Base-by-base conservation (phyloP, 805 yeast genomes). In the Candida qinlingensis region DNA sequence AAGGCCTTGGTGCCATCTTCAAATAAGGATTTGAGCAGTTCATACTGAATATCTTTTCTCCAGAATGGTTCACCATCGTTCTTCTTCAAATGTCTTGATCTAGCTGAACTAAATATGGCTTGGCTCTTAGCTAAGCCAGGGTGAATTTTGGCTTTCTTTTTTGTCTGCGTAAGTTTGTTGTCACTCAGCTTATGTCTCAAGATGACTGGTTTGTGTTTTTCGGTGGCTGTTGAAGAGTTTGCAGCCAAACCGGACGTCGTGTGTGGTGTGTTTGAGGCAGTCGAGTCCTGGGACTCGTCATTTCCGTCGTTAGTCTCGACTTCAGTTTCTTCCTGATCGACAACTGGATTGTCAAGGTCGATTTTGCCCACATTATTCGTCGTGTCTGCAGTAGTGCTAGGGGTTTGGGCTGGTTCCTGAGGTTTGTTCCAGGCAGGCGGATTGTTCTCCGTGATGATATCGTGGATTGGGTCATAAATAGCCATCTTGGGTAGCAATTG, bases 61-160 rank as follows among this genome's bases (percentile, higher is more conserved):
- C 94, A 87, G 50, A 91, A 81, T 25, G 96, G 96, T 59, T 87
- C 95, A 6, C 98, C 97, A 61, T 92, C 98, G 19, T 81, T 75
- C 62, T 91, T 92, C 66, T 92, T 92, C 57, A 92, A 65, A 64
- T 84, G 90, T 41, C 87, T 71, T 29, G 72, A 67, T 5, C 74
- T 56, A 2, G 68, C 65, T 3, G 64, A 58, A 13, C 53, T 53
- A 25, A 60, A 45, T 2, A 60, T 57, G 10, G 50, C 51, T 25
- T 43, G 53, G 4, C 49, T 50, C 28, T 55, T 53, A 7, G 37
- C 33, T 47, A 42, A 44, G 3, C 19, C 19, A 34, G 52, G 46
- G 4, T 55, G 54, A 5, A 42, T 34, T 19, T 39, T 47, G 10
- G 43, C 47, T 28, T 47, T 47, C 44, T 47, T 47, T 34, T 37